These are phyloP conservation scores for Suillus alpinus DNA, from an alignment of 768 basidiomycete species.

Conservation along the genomic window DNA sequence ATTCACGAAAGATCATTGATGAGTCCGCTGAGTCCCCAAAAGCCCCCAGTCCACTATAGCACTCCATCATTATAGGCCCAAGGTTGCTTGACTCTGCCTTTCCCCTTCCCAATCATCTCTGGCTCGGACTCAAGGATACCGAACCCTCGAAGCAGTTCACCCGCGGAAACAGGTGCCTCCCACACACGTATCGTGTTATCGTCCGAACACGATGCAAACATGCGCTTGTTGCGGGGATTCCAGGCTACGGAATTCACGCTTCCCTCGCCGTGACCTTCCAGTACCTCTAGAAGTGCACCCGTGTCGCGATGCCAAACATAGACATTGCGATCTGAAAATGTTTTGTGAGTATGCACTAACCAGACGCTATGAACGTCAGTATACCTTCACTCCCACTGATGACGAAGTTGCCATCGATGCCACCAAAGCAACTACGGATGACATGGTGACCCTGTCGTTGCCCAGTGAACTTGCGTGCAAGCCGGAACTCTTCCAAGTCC, in stretches of 20 bases:
- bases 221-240: slow-evolving; percentile 84
- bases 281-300: slow-evolving; percentile 78
- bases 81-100: slow-evolving; percentile 57
- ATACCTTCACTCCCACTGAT: slow-evolving; percentile 94
- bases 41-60: slow-evolving; percentile 5
- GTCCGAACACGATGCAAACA: slow-evolving; percentile 97
- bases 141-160: slow-evolving; percentile 13
- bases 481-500: slow-evolving; percentile 67
- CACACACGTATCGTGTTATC: slow-evolving; percentile 90
- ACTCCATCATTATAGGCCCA: slow-evolving; percentile 27
- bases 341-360: slow-evolving; percentile 9
- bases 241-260: slow-evolving; percentile 96
- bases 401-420: slow-evolving; percentile 82
- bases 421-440: slow-evolving; percentile 93
- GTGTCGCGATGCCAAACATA: slow-evolving; percentile 95
- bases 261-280: slow-evolving; percentile 83
- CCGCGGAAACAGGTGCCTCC: slow-evolving; percentile 45
- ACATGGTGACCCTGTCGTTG: slow-evolving; percentile 83
- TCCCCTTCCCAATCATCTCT: slow-evolving; percentile 51
- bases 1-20: slow-evolving; percentile 1
- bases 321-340: slow-evolving; percentile 74
- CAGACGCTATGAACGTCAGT: slow-evolving; percentile 14
- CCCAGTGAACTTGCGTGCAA: slow-evolving; percentile 80
- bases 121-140: slow-evolving; percentile 18
- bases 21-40: background rate